These are phyloP conservation scores for Gnomoniopsis sp. DNA, from an alignment of 2,329 filamentous ascomycete species.

Conservation along the genomic window DNA sequence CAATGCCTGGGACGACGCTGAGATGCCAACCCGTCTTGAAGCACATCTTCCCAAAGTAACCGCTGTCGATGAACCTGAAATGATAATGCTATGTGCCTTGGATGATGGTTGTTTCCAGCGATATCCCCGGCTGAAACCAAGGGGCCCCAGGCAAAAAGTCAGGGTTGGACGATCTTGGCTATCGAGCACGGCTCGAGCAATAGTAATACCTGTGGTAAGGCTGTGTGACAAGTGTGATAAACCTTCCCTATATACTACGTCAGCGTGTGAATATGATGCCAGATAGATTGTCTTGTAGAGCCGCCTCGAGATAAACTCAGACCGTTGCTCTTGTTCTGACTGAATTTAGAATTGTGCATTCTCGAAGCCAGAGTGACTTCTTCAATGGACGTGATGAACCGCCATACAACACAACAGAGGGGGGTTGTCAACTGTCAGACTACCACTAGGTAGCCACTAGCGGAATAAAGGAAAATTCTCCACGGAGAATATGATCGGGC, in stretches of 20 bases:
- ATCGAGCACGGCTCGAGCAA: conserved; percentile 3
- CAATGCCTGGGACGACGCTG: conserved; percentile 6
- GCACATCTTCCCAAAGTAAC: conserved; percentile 7
- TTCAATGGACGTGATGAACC: too few species aligned
- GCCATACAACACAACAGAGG: too few species aligned
- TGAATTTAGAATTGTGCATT: too few species aligned
- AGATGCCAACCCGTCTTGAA: conserved; percentile 13
- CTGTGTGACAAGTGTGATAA: neutral
- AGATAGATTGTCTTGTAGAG: too few species aligned
- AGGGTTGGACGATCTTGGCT: neutral
- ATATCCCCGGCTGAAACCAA: conserved; percentile 3
- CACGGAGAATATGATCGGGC: neutral
- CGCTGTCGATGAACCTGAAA: conserved; percentile 10
- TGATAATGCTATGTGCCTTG: conserved; percentile 5
- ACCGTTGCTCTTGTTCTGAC: too few species aligned
- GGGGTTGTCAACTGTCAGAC: too few species aligned
- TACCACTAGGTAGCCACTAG: too few species aligned
- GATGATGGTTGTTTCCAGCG: conserved; percentile 3
- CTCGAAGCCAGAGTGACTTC: too few species aligned
- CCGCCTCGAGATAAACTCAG: too few species aligned
- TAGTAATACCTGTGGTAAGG: neutral
- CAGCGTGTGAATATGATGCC: neutral
- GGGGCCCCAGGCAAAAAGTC: neutral
- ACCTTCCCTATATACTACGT: neutral
- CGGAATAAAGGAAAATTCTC: too few species aligned